Conservation (phyloP, 1,139 yeast species). For the Geotrichum fermentans region DNA sequence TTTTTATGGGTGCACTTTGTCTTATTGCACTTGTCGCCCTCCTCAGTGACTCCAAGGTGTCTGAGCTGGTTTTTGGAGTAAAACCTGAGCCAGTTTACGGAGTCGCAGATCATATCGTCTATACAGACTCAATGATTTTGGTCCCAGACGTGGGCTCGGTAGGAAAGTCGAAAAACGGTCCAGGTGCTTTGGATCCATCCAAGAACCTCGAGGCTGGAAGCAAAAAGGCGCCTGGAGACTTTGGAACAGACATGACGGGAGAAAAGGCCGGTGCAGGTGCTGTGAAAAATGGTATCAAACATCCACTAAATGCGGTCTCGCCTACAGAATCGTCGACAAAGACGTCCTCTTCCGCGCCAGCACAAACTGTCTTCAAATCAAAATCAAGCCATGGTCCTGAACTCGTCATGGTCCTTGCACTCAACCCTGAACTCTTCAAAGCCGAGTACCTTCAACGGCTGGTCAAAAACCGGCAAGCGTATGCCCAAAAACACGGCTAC, state of each 20-base stretch:
- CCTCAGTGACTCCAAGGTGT: neutral
- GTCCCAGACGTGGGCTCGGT: neutral
- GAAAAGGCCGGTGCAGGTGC: constrained; percentile 1
- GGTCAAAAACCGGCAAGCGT: constrained; percentile 77
- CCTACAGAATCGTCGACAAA: neutral
- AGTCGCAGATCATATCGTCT: neutral
- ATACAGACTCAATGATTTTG: neutral
- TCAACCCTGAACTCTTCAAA: constrained; percentile 69
- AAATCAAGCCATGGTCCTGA: neutral
- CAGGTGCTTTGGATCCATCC: neutral
- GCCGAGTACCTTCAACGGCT: constrained; percentile 55
- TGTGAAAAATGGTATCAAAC: neutral
- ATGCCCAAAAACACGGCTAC: constrained; percentile 68
- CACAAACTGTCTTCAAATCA: neutral
- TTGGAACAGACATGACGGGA: constrained; percentile 1
- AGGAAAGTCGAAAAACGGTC: neutral
- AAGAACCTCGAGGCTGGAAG: neutral
- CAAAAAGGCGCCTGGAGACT: constrained; percentile 13
- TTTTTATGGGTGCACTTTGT: neutral
- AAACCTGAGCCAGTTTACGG: neutral
- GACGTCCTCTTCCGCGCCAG: neutral
- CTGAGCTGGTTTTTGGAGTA: neutral
- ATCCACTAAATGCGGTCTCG: neutral
- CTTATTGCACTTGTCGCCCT: neutral
- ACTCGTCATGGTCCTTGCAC: constrained; percentile 64